Conservation (phyloP, 805 yeast genomes). For the Wickerhamiella sergipiensis region DNA sequence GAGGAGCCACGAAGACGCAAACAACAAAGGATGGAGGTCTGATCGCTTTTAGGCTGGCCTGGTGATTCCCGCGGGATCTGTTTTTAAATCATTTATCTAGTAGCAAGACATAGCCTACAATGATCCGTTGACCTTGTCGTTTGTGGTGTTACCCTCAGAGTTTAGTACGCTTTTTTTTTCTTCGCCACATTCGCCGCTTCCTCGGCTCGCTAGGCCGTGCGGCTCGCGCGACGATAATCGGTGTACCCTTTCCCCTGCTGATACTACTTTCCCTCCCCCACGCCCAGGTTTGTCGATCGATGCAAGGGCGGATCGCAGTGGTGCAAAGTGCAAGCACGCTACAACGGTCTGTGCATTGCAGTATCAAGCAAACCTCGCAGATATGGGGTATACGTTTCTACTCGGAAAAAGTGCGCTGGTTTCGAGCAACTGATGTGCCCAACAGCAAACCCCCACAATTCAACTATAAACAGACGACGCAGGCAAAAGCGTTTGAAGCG, state of each 20-base stretch:
- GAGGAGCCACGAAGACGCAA: no score
- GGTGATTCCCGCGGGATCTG: neutral
- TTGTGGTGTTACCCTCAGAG: no score
- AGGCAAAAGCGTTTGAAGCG: constrained; percentile 46
- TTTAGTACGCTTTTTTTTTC: no score
- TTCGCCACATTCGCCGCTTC: no score
- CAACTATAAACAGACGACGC: constrained; percentile 34
- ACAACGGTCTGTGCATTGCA: neutral
- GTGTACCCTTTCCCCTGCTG: neutral
- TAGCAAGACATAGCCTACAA: neutral
- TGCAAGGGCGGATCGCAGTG: neutral
- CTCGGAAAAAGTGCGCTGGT: constrained; percentile 37
- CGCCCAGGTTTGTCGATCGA: no score
- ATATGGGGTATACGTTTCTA: neutral
- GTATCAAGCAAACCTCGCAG: neutral
- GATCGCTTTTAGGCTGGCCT: neutral
- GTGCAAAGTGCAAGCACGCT: neutral
- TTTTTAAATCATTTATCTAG: neutral
- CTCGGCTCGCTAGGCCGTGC: no score
- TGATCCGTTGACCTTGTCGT: no score
- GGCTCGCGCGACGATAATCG: no score
- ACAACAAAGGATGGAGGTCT: no score
- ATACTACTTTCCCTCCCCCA: no score
- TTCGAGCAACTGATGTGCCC: constrained; percentile 72
- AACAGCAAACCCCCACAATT: constrained; percentile 48